Base-by-base conservation (phyloP, 1,284 basidiomycete species). In the Irpex sp. region DNA sequence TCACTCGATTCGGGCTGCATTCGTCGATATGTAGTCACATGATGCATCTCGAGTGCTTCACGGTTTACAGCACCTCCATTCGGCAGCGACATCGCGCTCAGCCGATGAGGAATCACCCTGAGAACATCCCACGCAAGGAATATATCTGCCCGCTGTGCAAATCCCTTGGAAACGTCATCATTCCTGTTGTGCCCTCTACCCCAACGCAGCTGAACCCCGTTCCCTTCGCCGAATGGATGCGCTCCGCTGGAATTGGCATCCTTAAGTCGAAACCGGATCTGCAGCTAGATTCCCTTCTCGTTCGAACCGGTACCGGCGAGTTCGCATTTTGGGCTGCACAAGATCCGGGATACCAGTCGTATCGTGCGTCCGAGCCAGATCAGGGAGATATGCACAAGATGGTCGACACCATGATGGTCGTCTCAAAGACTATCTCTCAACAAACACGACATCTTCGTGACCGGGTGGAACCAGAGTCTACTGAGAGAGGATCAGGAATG, bases 61-160 rank as follows among this genome's bases (percentile, higher is more conserved):
- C 92, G 63, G 89, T 91, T 1, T 99, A 99, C 75, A 95, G 87
- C 69, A 77, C 86, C 2, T 95, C 94, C 15, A 92, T 97, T 61
- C 87, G 94, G 62, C 89, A 92, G 67, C 88, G 97, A 15, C 97
- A 99, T 74, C 86, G 92, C 4, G 83, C 89, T 0, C 97, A 99
- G 71, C 88, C 94, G 3, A 94, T 95, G 5, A 83, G 97, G 38
- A 96, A 97, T 69, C 97, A 98, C 71, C 97, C 97, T 0, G 97
- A 99, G 74, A 93, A 90, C 71, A 92, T 96, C 37, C 87, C 91
- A 17, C 84, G 97, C 52, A 92, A 93, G 73, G 97, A 99, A 75
- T 99, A 91, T 77, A 93, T 98, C 60, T 99, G 97, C 71, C 97
- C 97, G 0, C 78, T 99, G n/a, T 99, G 97, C 82, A 99, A 99